Evolutionary conservation across 192 early-diverging fungal species (phyloP).

Genomic region (Chytriomyces confervae): DNA sequence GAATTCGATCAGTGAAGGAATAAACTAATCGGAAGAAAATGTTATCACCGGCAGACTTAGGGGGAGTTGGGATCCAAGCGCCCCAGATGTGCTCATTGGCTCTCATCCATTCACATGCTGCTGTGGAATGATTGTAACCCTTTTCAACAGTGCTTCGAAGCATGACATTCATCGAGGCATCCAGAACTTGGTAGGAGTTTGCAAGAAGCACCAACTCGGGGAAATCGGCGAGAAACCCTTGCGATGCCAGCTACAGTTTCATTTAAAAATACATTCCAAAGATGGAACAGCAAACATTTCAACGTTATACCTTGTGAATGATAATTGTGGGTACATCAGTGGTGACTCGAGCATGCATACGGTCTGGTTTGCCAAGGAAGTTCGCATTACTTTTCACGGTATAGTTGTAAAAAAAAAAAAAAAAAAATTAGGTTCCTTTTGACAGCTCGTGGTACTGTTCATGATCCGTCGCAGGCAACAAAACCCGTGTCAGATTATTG

Average conservation of each 20-base stretch:
- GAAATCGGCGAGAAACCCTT: slow-evolving; percentile 12
- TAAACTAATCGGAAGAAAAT: neutral
- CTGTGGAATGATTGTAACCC: neutral
- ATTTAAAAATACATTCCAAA: neutral
- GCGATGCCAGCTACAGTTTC: neutral
- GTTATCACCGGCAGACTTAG: slow-evolving; percentile 6
- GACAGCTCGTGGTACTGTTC: neutral
- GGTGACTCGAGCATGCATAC: neutral
- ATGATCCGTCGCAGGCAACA: slow-evolving; percentile 19
- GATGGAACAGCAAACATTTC: neutral
- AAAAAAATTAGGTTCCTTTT: neutral
- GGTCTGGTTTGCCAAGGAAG: neutral
- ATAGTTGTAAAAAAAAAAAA: neutral
- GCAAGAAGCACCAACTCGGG: slow-evolving; percentile 8
- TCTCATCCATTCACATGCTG: slow-evolving; percentile 5
- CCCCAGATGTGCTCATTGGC: slow-evolving; percentile 8
- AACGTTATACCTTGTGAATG: neutral
- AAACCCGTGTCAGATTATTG: slow-evolving; percentile 14
- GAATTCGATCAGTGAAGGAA: neutral
- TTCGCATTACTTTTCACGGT: too few species aligned
- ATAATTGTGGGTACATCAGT: slow-evolving; percentile 28
- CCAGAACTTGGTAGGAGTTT: slow-evolving; percentile 3
- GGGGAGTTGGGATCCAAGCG: slow-evolving; percentile 24
- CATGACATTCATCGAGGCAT: slow-evolving; percentile 1
- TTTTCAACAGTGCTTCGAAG: neutral